A percentile compares a stretch with the other conserved stretches of the same genome.
These are phyloP conservation scores for Westerdykella aurantiaca DNA, from an alignment of 2,329 filamentous ascomycete species.

Conservation along the genomic window DNA sequence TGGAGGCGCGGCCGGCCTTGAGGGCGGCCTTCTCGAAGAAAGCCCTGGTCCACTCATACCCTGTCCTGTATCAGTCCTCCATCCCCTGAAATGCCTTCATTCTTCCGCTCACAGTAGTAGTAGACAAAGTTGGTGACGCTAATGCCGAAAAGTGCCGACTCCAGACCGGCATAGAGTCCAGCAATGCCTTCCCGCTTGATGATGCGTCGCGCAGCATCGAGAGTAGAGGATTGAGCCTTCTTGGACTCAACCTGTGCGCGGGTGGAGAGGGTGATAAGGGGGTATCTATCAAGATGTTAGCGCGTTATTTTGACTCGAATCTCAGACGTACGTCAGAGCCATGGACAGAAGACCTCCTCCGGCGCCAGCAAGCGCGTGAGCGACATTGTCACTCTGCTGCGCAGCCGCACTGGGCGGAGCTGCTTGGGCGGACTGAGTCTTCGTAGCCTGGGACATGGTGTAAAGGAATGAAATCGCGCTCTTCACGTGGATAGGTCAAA, in stretches of 20 bases:
- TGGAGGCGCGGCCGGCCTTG: conserved; percentile 65
- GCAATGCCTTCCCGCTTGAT: conserved; percentile 83
- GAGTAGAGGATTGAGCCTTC: conserved; percentile 77
- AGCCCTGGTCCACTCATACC: conserved; percentile 93
- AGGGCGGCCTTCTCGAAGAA: conserved; percentile 75
- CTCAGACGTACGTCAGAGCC: conserved; percentile 69
- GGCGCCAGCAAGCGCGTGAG: conserved; percentile 86
- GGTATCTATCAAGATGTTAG: conserved; percentile 58
- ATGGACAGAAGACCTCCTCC: conserved; percentile 94
- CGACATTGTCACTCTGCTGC: conserved; percentile 93
- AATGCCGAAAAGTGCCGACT: conserved; percentile 94
- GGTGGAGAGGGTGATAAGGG: conserved; percentile 93
- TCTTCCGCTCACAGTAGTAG: conserved; percentile 71
- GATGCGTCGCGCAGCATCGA: conserved; percentile 77
- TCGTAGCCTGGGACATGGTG: conserved; percentile 27
- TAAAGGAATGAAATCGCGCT: not conserved
- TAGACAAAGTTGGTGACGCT: conserved; percentile 99
- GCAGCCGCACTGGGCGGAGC: conserved; percentile 55
- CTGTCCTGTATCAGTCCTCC: conserved; percentile 23
- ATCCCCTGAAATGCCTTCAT: not conserved
- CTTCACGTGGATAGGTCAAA: conserved; percentile 1
- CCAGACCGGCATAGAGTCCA: conserved; percentile 87
- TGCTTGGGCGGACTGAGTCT: conserved; percentile 25
- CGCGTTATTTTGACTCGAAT: not conserved
- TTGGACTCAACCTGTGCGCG: conserved; percentile 97